These are phyloP conservation scores for Carex scoparia DNA, from an alignment of 176 grass and related monocot genomes.

Conservation along the genomic window DNA sequence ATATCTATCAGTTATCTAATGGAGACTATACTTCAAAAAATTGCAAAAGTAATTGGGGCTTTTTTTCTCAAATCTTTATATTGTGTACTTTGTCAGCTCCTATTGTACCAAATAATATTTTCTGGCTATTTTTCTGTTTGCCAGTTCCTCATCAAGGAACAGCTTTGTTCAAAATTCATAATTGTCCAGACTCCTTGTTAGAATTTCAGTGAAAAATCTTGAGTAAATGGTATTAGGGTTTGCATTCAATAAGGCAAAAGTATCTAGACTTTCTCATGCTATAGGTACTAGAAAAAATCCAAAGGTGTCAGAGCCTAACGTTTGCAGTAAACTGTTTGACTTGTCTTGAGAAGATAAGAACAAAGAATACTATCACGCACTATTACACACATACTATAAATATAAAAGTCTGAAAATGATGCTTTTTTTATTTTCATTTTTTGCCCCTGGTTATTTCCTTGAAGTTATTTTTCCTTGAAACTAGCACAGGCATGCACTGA, in stretches of 20 bases:
- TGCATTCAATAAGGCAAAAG: background rate
- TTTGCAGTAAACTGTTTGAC: background rate
- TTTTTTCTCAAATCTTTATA: background rate
- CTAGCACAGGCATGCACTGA: background rate
- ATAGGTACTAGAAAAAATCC: background rate
- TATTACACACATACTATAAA: background rate
- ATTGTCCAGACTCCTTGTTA: background rate
- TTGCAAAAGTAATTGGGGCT: background rate
- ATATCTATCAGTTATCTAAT: background rate
- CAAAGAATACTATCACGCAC: background rate
- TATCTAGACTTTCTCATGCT: background rate
- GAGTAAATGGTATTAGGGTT: background rate
- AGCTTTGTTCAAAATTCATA: background rate
- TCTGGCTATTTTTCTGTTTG: background rate
- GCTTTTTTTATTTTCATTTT: background rate
- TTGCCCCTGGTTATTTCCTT: background rate
- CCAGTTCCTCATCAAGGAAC: background rate
- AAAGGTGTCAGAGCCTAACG: background rate
- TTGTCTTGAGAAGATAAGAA: constrained; percentile 15
- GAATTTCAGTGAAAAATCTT: background rate
- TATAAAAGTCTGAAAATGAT: background rate
- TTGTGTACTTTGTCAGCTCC: background rate
- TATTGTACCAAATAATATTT: background rate
- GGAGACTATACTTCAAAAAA: background rate
- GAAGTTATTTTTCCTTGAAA: background rate